These are phyloP conservation scores for Pseudogymnoascus sp. DNA, from an alignment of 2,329 filamentous ascomycete species.

Conservation along the genomic window DNA sequence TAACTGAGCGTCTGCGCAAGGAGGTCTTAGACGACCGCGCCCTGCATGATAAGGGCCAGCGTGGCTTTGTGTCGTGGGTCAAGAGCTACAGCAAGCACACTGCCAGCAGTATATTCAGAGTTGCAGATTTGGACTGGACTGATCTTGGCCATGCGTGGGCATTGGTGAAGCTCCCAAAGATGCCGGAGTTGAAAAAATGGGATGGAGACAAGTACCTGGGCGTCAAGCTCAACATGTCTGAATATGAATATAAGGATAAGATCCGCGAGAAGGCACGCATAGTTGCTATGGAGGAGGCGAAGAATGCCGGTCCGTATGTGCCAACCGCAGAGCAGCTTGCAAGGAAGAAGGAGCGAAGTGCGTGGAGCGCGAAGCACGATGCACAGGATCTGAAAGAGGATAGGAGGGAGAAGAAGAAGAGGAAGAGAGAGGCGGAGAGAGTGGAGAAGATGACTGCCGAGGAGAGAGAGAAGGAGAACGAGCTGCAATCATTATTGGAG, in stretches of 20 bases:
- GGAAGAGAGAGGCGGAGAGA: slow-evolving; percentile 56
- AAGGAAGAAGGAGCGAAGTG: slow-evolving; percentile 56
- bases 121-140: slow-evolving; percentile 75
- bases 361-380: slow-evolving; percentile 68
- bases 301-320: slow-evolving; percentile 33
- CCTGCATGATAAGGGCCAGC: slow-evolving; percentile 76
- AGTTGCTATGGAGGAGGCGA: slow-evolving; percentile 45
- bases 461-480: slow-evolving; percentile 54
- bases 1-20: slow-evolving; percentile 54
- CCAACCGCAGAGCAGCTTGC: slow-evolving; percentile 38
- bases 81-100: slow-evolving; percentile 87
- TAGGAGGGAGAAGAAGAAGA: slow-evolving; percentile 57
- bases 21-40: slow-evolving; percentile 45
- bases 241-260: slow-evolving; percentile 66
- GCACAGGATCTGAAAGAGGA: slow-evolving; percentile 55
- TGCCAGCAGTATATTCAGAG: slow-evolving; percentile 82
- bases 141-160: slow-evolving; percentile 80
- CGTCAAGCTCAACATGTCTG: slow-evolving; percentile 58
- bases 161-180: slow-evolving; percentile 76
- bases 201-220: slow-evolving; percentile 59
- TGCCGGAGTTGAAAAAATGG: slow-evolving; percentile 80
- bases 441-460: slow-evolving; percentile 62
- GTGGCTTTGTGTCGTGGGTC: slow-evolving; percentile 89
- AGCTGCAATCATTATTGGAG: slow-evolving; percentile 57
- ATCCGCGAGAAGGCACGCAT: slow-evolving; percentile 58